phyloP scores from a whole-genome alignment of 345 rosid species.

The Streptanthus diversifolius region DNA sequence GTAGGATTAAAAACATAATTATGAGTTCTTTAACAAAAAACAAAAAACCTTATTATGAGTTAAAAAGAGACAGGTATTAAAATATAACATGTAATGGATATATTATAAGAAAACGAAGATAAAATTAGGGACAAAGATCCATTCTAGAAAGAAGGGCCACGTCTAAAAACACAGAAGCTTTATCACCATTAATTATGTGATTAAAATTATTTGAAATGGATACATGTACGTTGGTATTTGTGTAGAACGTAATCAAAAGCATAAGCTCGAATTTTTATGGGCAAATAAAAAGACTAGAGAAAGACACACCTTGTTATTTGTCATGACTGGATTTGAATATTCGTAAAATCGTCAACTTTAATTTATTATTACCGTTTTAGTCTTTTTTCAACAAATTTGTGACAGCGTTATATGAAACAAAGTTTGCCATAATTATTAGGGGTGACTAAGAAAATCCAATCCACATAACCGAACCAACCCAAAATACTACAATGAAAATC shows the following conservation, averaged over 20 bases:
- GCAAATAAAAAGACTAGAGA: conserved; percentile 32
- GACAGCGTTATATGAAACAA: background rate
- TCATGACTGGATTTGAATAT: conserved; percentile 16
- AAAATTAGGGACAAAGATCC: conserved; percentile 30
- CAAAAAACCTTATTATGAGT: background rate
- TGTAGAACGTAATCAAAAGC: conserved; percentile 33
- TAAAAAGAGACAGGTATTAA: background rate
- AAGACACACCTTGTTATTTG: conserved; percentile 31
- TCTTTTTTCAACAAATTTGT: background rate
- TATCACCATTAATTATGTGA: conserved; percentile 21
- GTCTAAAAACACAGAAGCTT: conserved; percentile 32
- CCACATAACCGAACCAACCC: background rate
- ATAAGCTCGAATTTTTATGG: conserved; percentile 35
- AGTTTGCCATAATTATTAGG: background rate
- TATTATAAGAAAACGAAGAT: background rate
- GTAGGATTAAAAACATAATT: background rate
- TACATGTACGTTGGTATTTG: conserved; percentile 32
- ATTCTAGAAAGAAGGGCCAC: conserved; percentile 36
- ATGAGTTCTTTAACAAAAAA: background rate
- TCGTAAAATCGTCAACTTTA: background rate
- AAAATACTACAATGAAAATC: background rate
- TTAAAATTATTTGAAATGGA: conserved; percentile 12
- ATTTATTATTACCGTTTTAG: background rate
- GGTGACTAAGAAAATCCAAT: background rate
- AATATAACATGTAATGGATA: background rate